Conservation (phyloP, 2,329 filamentous ascomycete genomes). For the Cryphonectria naterciae region DNA sequence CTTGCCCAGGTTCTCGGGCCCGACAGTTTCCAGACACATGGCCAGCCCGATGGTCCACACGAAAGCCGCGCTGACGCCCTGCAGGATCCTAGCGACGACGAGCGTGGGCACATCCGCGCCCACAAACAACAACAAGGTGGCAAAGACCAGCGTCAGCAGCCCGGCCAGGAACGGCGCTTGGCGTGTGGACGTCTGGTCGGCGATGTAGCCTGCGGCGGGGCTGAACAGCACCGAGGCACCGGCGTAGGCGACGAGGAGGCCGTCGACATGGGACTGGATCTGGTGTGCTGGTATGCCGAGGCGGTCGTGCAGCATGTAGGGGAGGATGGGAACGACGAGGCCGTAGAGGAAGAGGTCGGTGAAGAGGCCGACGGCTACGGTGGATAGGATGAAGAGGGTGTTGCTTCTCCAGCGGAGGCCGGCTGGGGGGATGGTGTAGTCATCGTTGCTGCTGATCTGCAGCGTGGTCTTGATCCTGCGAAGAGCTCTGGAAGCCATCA, state of each 20-base stretch:
- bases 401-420: constrained; percentile 55
- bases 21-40: constrained; percentile 62
- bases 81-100: constrained; percentile 56
- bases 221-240: constrained; percentile 56
- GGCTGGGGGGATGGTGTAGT: constrained; percentile 17
- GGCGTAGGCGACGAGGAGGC: constrained; percentile 58
- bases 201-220: constrained; percentile 56
- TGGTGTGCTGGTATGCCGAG: constrained; percentile 50
- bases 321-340: constrained; percentile 61
- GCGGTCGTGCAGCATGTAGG: constrained; percentile 59
- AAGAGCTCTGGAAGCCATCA: constrained; percentile 12
- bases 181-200: constrained; percentile 57
- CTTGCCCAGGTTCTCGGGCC: constrained; percentile 58
- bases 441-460: constrained; percentile 12
- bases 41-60: constrained; percentile 65
- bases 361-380: constrained; percentile 59
- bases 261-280: constrained; percentile 57
- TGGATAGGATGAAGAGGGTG: constrained; percentile 61
- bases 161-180: constrained; percentile 62
- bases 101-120: constrained; percentile 53
- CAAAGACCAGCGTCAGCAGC: constrained; percentile 53
- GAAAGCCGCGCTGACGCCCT: constrained; percentile 60
- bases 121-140: constrained; percentile 59
- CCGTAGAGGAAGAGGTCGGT: constrained; percentile 64
- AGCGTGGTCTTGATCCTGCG: constrained; percentile 18